Evolutionary conservation across 306 rosid genomes (phyloP).

Genomic region (Rosa lucieae): DNA sequence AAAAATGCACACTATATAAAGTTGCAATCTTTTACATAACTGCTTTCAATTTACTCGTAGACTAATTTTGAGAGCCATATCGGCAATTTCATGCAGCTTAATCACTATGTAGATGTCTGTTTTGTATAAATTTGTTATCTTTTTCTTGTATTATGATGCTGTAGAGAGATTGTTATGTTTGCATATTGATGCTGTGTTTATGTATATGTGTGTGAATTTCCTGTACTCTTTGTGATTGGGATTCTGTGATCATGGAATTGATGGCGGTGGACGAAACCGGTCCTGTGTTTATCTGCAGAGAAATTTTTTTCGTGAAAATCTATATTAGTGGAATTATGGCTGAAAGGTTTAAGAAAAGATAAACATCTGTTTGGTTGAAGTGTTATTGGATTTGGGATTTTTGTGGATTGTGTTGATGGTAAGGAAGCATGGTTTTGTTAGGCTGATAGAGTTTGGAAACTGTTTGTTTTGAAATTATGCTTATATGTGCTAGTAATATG

Average conservation of each 20-base stretch:
- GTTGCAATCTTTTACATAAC: background rate
- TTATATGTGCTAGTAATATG: background rate
- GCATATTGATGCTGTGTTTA: background rate
- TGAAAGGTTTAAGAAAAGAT: background rate
- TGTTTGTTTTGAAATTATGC: background rate
- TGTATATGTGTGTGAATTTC: background rate
- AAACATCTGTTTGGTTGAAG: background rate
- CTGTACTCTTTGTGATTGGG: background rate
- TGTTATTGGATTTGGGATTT: too few relatives aligned
- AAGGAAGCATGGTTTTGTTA: background rate
- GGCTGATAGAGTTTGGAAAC: background rate
- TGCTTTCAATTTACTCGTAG: background rate
- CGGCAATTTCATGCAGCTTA: background rate
- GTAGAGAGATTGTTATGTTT: background rate
- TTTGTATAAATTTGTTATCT: background rate
- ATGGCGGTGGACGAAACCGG: too few relatives aligned
- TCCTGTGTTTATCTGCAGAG: background rate
- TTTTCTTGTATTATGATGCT: background rate
- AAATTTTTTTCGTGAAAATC: background rate
- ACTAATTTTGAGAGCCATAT: slow-evolving; percentile 5
- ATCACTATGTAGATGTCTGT: background rate
- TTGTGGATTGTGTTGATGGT: background rate
- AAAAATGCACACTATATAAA: background rate
- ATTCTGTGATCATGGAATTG: too few relatives aligned
- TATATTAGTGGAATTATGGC: background rate